Conservation (phyloP, 2,329 filamentous ascomycete species). For the Ustilaginoidea virens region DNA sequence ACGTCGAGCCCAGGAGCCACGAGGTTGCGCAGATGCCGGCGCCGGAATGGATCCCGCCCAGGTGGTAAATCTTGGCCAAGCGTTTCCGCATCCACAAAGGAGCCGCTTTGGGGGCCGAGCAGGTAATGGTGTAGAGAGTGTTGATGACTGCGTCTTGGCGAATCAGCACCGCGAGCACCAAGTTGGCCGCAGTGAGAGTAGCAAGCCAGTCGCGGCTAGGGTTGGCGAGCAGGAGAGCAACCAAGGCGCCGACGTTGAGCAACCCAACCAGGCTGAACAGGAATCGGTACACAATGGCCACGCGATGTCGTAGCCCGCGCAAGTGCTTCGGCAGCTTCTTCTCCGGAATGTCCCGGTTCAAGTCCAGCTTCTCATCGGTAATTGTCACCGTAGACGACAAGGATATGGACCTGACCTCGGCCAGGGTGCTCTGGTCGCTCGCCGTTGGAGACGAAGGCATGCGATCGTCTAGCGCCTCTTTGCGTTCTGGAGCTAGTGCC, state of each 20-base stretch:
- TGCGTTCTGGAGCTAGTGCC: constrained; percentile 8
- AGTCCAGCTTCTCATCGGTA: constrained; percentile 14
- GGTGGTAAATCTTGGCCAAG: constrained; percentile 34
- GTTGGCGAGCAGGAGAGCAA: constrained; percentile 22
- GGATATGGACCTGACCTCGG: constrained; percentile 15
- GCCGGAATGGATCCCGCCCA: constrained; percentile 35
- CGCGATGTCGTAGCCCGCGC: constrained; percentile 24
- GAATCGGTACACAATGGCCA: constrained; percentile 39
- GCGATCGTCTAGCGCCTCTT: constrained; percentile 1
- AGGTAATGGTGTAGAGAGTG: constrained; percentile 28
- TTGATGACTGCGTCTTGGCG: constrained; percentile 40
- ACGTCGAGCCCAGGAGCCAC: constrained; percentile 31
- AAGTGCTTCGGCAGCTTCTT: constrained; percentile 24
- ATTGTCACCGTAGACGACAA: constrained; percentile 16
- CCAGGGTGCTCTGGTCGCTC: constrained; percentile 9
- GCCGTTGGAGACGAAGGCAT: constrained; percentile 1
- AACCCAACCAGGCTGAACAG: constrained; percentile 39
- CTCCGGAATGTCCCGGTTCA: constrained; percentile 19
- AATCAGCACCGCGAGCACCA: constrained; percentile 32
- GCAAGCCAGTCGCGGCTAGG: constrained; percentile 21
- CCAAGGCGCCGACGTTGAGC: constrained; percentile 32
- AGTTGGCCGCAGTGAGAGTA: constrained; percentile 30
- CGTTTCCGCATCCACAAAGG: constrained; percentile 32
- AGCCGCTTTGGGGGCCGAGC: constrained; percentile 26
- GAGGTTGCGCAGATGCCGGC: constrained; percentile 31